A percentile compares a stretch with the other conserved stretches of the same genome.
These are phyloP conservation scores for Fusarium xyrophilum DNA, from an alignment of 2,329 filamentous ascomycete genomes.

Conservation along the genomic window DNA sequence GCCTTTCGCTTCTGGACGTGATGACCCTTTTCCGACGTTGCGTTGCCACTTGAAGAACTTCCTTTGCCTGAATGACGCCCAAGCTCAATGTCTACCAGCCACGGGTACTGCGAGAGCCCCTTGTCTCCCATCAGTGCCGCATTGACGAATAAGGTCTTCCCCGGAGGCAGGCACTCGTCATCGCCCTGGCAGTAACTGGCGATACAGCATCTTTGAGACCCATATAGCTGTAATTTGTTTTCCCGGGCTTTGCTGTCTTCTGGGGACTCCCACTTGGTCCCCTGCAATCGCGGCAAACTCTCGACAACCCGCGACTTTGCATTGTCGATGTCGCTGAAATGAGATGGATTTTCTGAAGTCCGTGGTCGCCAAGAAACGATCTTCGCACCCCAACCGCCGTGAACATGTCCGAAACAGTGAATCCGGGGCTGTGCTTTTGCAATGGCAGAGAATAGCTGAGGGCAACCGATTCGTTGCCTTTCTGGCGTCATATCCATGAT, in stretches of 20 bases:
- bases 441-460: constrained; percentile 43
- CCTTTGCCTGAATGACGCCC: too few relatives aligned
- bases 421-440: constrained; percentile 42
- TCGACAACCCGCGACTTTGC: constrained; percentile 49
- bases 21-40: too few relatives aligned
- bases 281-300: constrained; percentile 36
- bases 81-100: background rate
- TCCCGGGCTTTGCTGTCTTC: background rate
- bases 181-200: constrained; percentile 6
- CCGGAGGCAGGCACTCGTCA: background rate
- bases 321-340: constrained; percentile 59
- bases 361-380: constrained; percentile 54
- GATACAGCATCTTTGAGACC: constrained; percentile 2
- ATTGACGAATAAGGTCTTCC: constrained; percentile 30
- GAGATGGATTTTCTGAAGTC: constrained; percentile 45
- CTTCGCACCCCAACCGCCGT: constrained; percentile 49
- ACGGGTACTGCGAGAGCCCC: constrained; percentile 1
- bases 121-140: constrained; percentile 15
- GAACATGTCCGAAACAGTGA: constrained; percentile 50
- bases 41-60: too few relatives aligned
- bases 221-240: background rate
- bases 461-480: constrained; percentile 42
- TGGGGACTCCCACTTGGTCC: background rate
- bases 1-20: too few relatives aligned
- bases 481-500: constrained; percentile 50